Conservation (phyloP, 352 stramenopile genomes). For the Halophytophthora polymorphica region DNA sequence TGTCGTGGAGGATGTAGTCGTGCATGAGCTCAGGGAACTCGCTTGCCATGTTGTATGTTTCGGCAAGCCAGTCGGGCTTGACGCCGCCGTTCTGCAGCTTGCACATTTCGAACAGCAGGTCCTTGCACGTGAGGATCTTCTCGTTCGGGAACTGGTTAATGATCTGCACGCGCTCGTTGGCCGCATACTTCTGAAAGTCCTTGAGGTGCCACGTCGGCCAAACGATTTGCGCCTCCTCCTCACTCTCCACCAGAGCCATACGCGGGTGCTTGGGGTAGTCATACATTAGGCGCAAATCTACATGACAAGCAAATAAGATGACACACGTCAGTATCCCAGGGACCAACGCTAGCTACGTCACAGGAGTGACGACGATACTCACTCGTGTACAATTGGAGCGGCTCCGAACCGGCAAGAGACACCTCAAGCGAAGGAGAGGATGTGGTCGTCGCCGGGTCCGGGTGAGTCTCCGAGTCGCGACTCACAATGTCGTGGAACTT, state of each 20-base stretch:
- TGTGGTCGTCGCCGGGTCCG: conserved; percentile 25
- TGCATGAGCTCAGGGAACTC: conserved; percentile 51
- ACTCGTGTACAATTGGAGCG: conserved; percentile 37
- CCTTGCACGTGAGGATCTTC: conserved; percentile 59
- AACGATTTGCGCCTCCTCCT: conserved; percentile 44
- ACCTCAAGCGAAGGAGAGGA: conserved; percentile 22
- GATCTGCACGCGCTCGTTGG: conserved; percentile 41
- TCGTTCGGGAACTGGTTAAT: conserved; percentile 66
- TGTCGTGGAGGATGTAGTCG: conserved; percentile 40
- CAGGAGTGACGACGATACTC: not conserved
- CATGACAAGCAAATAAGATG: not conserved
- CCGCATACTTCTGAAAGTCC: conserved; percentile 42
- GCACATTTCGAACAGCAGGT: conserved; percentile 62
- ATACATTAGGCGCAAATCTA: conserved; percentile 39
- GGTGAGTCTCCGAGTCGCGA: conserved; percentile 31
- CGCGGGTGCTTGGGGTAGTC: conserved; percentile 37
- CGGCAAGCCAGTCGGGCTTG: conserved; percentile 38
- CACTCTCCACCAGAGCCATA: conserved; percentile 37
- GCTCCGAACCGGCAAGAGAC: conserved; percentile 16
- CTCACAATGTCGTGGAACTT: conserved; percentile 42
- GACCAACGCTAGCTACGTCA: not conserved
- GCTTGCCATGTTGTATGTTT: conserved; percentile 56
- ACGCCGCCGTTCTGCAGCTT: conserved; percentile 46
- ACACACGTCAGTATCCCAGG: not conserved
- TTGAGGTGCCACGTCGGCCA: conserved; percentile 56